A percentile compares a stretch with the other conserved stretches of the same genome.
Conservation (phyloP, 2,329 filamentous ascomycete species). For the Pseudonectria foliicola region DNA sequence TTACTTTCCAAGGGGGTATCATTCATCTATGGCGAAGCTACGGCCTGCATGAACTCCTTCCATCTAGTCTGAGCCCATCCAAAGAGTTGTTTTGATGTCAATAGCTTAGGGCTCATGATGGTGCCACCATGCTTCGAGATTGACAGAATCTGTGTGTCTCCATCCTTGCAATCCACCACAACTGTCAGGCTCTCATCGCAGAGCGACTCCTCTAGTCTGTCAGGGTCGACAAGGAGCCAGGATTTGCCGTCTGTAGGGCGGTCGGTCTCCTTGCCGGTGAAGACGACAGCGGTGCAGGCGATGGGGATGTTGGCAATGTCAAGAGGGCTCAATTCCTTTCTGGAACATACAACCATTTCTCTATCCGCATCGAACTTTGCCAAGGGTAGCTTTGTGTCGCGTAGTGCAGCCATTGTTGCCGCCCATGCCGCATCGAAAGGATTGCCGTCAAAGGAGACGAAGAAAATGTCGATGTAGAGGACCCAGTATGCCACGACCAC, state of each 20-base stretch:
- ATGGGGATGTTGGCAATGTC: constrained; percentile 62
- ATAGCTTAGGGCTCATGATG: constrained; percentile 55
- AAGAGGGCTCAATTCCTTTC: constrained; percentile 48
- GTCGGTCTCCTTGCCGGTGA: constrained; percentile 55
- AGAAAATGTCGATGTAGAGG: constrained; percentile 90
- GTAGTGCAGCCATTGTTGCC: constrained; percentile 71
- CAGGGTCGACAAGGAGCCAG: constrained; percentile 83
- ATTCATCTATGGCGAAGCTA: constrained; percentile 23
- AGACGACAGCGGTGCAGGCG: constrained; percentile 71
- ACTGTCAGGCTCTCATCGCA: constrained; percentile 79
- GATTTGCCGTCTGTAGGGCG: constrained; percentile 39
- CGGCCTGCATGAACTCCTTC: constrained; percentile 28
- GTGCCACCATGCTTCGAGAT: constrained; percentile 82
- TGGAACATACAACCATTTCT: constrained; percentile 70
- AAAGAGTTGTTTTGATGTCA: constrained; percentile 56
- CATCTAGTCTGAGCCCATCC: constrained; percentile 28
- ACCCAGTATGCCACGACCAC: constrained; percentile 85
- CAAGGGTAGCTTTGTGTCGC: constrained; percentile 66
- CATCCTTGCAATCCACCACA: constrained; percentile 60
- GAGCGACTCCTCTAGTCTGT: constrained; percentile 79
- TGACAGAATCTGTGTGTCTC: constrained; percentile 52
- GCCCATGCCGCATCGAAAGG: constrained; percentile 89
- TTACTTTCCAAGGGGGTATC: constrained; percentile 17
- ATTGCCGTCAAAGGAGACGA: constrained; percentile 88
- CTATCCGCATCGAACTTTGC: constrained; percentile 80